These are phyloP conservation scores for Umbelopsis ramanniana DNA, from an alignment of 192 early-diverging fungal genomes.

Conservation along the genomic window DNA sequence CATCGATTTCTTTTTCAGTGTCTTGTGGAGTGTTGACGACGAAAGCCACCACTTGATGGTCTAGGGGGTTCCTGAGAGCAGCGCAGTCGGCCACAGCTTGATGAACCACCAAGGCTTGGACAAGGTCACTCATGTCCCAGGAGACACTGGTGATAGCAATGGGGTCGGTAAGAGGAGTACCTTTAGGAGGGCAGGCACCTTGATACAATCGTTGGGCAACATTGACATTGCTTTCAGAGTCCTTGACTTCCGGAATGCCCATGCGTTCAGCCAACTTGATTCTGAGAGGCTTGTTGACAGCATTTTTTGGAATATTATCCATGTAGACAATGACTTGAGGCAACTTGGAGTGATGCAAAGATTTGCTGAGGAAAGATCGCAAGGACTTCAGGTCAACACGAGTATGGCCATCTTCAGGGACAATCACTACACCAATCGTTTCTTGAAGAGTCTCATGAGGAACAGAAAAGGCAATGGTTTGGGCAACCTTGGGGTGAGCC, in stretches of 20 bases:
- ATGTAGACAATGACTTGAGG: slow-evolving; percentile 50
- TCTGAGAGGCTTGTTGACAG: slow-evolving; percentile 44
- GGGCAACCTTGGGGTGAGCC: slow-evolving; percentile 36
- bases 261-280: slow-evolving; percentile 48
- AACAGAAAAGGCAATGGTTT: slow-evolving; percentile 50
- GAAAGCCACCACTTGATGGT: slow-evolving; percentile 28
- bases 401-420: slow-evolving; percentile 21
- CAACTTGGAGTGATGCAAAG: slow-evolving; percentile 46
- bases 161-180: slow-evolving; percentile 29
- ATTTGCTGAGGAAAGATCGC: slow-evolving; percentile 32
- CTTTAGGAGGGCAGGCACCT: slow-evolving; percentile 36
- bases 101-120: slow-evolving; percentile 8
- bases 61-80: slow-evolving; percentile 27
- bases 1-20: slow-evolving; percentile 10
- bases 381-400: slow-evolving; percentile 35
- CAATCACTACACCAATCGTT: slow-evolving; percentile 49
- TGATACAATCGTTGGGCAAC: slow-evolving; percentile 39
- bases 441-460: slow-evolving; percentile 49
- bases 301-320: slow-evolving; percentile 50
- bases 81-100: slow-evolving; percentile 23
- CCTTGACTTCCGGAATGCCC: slow-evolving; percentile 37
- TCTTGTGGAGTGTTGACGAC: slow-evolving; percentile 19
- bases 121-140: slow-evolving; percentile 32
- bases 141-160: slow-evolving; percentile 23
- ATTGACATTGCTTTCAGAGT: slow-evolving; percentile 35